Evolutionary conservation across 148 eudicot genomes (phyloP).

Genomic region (Nepenthes mirabilis): DNA sequence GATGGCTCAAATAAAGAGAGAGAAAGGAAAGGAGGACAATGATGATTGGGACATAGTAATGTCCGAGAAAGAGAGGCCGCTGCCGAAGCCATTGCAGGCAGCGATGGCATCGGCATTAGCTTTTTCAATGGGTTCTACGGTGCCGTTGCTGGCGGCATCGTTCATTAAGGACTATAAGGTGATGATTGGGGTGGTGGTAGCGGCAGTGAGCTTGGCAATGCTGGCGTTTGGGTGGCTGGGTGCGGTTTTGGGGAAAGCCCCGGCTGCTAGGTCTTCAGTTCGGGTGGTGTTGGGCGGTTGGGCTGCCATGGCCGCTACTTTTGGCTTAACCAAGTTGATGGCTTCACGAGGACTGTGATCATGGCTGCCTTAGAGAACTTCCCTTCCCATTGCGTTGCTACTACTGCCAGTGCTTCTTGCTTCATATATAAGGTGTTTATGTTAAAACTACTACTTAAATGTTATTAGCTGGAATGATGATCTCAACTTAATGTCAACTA

Average conservation of each 20-base stretch:
- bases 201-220: conserved; percentile 28
- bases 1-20: conserved; percentile 22
- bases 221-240: conserved; percentile 32
- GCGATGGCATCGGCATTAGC: conserved; percentile 33
- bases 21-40: neutral
- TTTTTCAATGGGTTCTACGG: conserved; percentile 25
- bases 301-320: conserved; percentile 35
- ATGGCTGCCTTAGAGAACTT: too few relatives aligned
- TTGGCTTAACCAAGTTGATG: conserved; percentile 30
- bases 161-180: conserved; percentile 21
- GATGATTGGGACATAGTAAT: neutral
- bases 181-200: conserved; percentile 27
- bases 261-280: conserved; percentile 15
- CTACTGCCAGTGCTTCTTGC: too few relatives aligned
- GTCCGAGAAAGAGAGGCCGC: conserved; percentile 11
- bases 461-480: too few relatives aligned
- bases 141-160: conserved; percentile 26
- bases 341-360: conserved; percentile 15
- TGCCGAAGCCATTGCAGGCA: conserved; percentile 27
- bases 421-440: too few relatives aligned
- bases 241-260: conserved; percentile 29
- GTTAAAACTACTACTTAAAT: too few relatives aligned
- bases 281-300: conserved; percentile 38
- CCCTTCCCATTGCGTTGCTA: too few relatives aligned
- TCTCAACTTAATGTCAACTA: too few relatives aligned